A percentile compares a stretch with the other conserved stretches of the same genome.
These are phyloP conservation scores for Candida tropicalis DNA, from an alignment of 1,139 yeast genomes.

Conservation along the genomic window DNA sequence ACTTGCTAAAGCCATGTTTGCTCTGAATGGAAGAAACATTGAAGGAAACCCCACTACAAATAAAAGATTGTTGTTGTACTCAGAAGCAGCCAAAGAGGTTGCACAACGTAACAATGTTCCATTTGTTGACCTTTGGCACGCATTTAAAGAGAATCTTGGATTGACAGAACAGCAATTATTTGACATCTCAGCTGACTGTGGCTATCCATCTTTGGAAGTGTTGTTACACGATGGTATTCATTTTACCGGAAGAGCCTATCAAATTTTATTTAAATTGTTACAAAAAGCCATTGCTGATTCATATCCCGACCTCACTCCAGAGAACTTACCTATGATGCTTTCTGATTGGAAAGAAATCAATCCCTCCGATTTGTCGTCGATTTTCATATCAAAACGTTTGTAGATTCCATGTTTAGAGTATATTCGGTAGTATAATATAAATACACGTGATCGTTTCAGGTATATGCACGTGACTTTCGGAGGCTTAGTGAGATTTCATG, in stretches of 20 bases:
- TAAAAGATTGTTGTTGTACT: constrained; percentile 45
- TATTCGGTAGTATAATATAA: no score
- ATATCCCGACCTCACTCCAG: constrained; percentile 53
- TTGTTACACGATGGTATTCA: constrained; percentile 66
- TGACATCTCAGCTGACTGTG: constrained; percentile 8
- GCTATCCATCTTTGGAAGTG: constrained; percentile 18
- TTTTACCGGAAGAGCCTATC: constrained; percentile 62
- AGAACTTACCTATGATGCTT: constrained; percentile 31
- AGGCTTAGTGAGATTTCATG: no score
- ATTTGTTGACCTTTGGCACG: constrained; percentile 54
- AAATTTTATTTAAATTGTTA: constrained; percentile 48
- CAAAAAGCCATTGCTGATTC: constrained; percentile 33
- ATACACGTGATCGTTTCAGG: no score
- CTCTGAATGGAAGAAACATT: constrained; percentile 10
- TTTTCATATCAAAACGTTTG: not conserved
- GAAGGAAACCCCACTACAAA: constrained; percentile 22
- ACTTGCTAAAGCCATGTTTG: constrained; percentile 9
- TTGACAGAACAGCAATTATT: constrained; percentile 20
- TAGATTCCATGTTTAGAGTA: no score
- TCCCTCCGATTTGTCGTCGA: constrained; percentile 15
- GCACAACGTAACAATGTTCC: constrained; percentile 50
- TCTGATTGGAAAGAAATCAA: constrained; percentile 41
- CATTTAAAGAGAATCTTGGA: constrained; percentile 33
- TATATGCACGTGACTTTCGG: no score
- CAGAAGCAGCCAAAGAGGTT: constrained; percentile 49